These are phyloP conservation scores for Melanomma pulvis-pyrius DNA, from an alignment of 495 filamentous ascomycete genomes.

Conservation along the genomic window DNA sequence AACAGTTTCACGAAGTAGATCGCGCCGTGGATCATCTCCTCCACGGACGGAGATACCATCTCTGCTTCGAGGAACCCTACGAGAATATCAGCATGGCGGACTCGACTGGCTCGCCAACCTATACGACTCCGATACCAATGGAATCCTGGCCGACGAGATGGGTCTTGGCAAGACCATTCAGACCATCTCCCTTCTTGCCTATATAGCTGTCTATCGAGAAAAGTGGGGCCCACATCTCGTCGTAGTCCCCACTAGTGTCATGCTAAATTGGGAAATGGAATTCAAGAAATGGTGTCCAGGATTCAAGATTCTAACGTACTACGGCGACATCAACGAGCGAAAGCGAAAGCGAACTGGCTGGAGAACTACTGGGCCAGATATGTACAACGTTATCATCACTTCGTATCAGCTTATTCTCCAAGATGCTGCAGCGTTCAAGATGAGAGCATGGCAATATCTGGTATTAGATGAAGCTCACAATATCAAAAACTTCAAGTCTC, in stretches of 20 bases:
- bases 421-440: slow-evolving; percentile 90
- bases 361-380: slow-evolving; percentile 70
- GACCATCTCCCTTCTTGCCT: slow-evolving; percentile 91
- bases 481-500: slow-evolving; percentile 98
- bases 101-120: slow-evolving; percentile 94
- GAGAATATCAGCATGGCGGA: slow-evolving; percentile 96
- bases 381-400: slow-evolving; percentile 96
- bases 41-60: slow-evolving; percentile 61
- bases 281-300: slow-evolving; percentile 99
- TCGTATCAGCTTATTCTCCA: slow-evolving; percentile 95
- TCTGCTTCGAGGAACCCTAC: slow-evolving; percentile 85
- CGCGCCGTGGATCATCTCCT: slow-evolving; percentile 24
- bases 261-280: slow-evolving; percentile 99
- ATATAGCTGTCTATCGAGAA: slow-evolving; percentile 86
- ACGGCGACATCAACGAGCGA: slow-evolving; percentile 80
- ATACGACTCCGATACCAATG: slow-evolving; percentile 91
- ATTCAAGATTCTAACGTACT: slow-evolving; percentile 98
- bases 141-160: slow-evolving; percentile 99
- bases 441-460: slow-evolving; percentile 96
- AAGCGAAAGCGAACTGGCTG: slow-evolving; percentile 88
- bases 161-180: slow-evolving; percentile 98
- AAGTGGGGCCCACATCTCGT: slow-evolving; percentile 97
- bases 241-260: slow-evolving; percentile 96
- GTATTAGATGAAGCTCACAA: slow-evolving; percentile 98
- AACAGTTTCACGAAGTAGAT: slow-evolving; percentile 12